phyloP scores from a whole-genome alignment of 768 basidiomycete species.

The Neoboletus magnificus region DNA sequence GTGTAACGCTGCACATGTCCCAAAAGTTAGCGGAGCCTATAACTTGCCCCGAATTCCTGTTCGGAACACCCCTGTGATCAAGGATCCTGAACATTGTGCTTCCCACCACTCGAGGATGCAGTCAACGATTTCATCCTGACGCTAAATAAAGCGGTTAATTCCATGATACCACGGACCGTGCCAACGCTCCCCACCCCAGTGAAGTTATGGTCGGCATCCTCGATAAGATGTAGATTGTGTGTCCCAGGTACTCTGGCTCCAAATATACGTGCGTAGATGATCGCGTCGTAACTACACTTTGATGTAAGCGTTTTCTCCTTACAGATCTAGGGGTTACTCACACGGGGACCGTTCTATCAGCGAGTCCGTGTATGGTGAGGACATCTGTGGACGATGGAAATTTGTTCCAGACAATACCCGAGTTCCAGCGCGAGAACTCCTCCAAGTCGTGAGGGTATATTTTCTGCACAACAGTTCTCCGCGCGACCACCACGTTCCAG shows the following conservation, averaged over 20 bases:
- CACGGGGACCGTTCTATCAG: slow-evolving; percentile 67
- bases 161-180: neutral
- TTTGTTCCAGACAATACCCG: slow-evolving; percentile 60
- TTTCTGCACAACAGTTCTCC: slow-evolving; percentile 49
- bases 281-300: slow-evolving; percentile 57
- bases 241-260: slow-evolving; percentile 60
- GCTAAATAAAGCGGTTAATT: slow-evolving; percentile 30
- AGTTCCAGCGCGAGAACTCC: slow-evolving; percentile 61
- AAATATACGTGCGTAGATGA: slow-evolving; percentile 64
- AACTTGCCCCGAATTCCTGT: slow-evolving; percentile 52
- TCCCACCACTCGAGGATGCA: slow-evolving; percentile 69
- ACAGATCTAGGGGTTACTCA: slow-evolving; percentile 35
- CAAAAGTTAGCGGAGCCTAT: slow-evolving; percentile 19
- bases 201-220: slow-evolving; percentile 79
- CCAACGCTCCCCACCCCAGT: slow-evolving; percentile 42
- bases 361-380: slow-evolving; percentile 75
- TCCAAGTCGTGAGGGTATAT: slow-evolving; percentile 60
- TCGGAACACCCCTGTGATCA: slow-evolving; percentile 64
- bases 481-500: slow-evolving; percentile 65
- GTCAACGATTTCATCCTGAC: slow-evolving; percentile 64
- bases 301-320: neutral
- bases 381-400: slow-evolving; percentile 66
- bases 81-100: slow-evolving; percentile 39
- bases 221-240: slow-evolving; percentile 65
- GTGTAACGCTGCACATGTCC: neutral